Evolutionary conservation across 805 yeast genomes (phyloP).

Genomic region (Yarrowia bubula): DNA sequence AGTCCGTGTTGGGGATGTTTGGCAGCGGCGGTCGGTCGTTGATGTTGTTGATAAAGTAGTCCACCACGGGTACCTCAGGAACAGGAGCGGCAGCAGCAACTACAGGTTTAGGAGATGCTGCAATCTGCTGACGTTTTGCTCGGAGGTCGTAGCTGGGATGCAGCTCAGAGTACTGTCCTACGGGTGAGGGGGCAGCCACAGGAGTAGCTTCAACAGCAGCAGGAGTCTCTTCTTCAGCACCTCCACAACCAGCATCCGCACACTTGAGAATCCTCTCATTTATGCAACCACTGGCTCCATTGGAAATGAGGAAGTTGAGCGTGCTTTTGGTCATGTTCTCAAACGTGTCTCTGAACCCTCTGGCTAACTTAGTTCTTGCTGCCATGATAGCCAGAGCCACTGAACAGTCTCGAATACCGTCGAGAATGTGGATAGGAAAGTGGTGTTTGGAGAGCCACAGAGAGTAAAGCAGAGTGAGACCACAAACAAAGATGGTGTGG

Average conservation of each 20-base stretch:
- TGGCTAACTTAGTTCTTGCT: conserved; percentile 61
- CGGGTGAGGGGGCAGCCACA: neutral
- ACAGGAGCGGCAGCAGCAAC: neutral
- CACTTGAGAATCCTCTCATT: neutral
- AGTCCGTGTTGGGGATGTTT: conserved; percentile 1
- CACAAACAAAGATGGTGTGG: conserved; percentile 67
- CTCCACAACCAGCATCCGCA: neutral
- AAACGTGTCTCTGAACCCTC: conserved; percentile 63
- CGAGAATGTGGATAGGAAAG: conserved; percentile 45
- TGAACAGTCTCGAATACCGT: conserved; percentile 65
- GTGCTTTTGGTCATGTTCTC: conserved; percentile 57
- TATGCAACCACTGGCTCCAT: conserved; percentile 8
- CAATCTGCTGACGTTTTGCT: conserved; percentile 1
- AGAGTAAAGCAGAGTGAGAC: conserved; percentile 64
- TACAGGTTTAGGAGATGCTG: neutral
- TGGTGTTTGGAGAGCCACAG: conserved; percentile 63
- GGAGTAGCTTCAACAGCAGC: conserved; percentile 2
- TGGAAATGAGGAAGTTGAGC: conserved; percentile 23
- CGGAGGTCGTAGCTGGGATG: conserved; percentile 19
- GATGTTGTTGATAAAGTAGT: conserved; percentile 17
- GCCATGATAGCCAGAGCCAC: conserved; percentile 63
- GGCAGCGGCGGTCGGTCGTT: conserved; percentile 9
- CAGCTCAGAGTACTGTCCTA: conserved; percentile 20
- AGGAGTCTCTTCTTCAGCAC: neutral
- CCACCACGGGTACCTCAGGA: conserved; percentile 4